Percentiles rank a stretch among this genome's conserved stretches.
Conservation (phyloP, 1,139 yeast species). For the Diutina catenulata region DNA sequence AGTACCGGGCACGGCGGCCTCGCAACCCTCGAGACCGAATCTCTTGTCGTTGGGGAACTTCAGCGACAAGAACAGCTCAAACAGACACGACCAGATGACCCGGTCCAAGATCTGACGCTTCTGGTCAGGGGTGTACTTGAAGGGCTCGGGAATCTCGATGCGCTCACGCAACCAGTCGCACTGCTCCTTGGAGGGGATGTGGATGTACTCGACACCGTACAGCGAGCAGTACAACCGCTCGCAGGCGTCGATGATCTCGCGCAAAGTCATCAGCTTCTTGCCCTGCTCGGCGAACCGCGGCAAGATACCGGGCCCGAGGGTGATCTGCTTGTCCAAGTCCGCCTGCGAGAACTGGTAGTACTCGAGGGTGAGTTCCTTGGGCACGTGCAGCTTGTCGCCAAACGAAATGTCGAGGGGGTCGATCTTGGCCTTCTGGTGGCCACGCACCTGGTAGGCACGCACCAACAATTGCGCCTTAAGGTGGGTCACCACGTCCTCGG, state of each 20-base stretch:
- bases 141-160: conserved; percentile 86
- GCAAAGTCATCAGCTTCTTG: conserved; percentile 52
- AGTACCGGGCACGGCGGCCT: conserved; percentile 92
- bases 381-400: conserved; percentile 52
- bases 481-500: conserved; percentile 72
- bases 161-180: conserved; percentile 99
- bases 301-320: conserved; percentile 93
- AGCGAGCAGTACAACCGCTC: conserved; percentile 79
- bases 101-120: conserved; percentile 95
- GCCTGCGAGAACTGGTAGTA: conserved; percentile 84
- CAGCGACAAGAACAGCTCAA: conserved; percentile 83
- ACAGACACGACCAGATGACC: conserved; percentile 90
- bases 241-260: conserved; percentile 67
- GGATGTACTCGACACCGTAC: conserved; percentile 92
- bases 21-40: conserved; percentile 98
- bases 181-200: conserved; percentile 88
- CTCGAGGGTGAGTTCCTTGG: conserved; percentile 83
- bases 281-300: conserved; percentile 79
- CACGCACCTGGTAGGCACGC: conserved; percentile 97
- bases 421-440: conserved; percentile 88
- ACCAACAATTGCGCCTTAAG: conserved; percentile 92
- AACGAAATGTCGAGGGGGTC: conserved; percentile 89
- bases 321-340: conserved; percentile 73
- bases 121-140: conserved; percentile 72
- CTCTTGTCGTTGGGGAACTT: conserved; percentile 98